Percentiles rank a stretch among this genome's conserved stretches.
Evolutionary conservation across 805 yeast species (phyloP).

Genomic region (Nakazawaea siamensis): DNA sequence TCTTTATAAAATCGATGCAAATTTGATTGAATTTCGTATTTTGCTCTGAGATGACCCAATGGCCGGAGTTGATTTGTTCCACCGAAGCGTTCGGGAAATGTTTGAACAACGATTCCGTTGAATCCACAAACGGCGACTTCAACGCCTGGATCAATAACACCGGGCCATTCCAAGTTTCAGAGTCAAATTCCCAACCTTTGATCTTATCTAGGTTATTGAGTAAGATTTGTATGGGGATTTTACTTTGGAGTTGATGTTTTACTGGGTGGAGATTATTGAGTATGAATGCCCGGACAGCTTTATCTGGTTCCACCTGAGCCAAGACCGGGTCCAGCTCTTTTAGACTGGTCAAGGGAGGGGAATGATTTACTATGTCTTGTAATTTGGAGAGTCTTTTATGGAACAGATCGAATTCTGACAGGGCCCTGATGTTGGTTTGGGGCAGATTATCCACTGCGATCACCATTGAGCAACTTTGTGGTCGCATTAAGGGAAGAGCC

Average conservation of each 20-base stretch:
- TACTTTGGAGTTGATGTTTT: slow-evolving; percentile 22
- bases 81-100: slow-evolving; percentile 62
- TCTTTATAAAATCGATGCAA: slow-evolving; percentile 39
- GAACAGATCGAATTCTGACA: slow-evolving; percentile 21
- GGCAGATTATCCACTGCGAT: slow-evolving; percentile 86
- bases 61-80: slow-evolving; percentile 72
- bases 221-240: slow-evolving; percentile 61
- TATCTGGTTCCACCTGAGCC: slow-evolving; percentile 49
- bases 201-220: slow-evolving; percentile 54
- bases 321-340: slow-evolving; percentile 39
- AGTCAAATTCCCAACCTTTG: slow-evolving; percentile 61
- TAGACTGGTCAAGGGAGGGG: no score
- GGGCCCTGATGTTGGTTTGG: slow-evolving; percentile 15
- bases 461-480: slow-evolving; percentile 44
- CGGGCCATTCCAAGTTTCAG: slow-evolving; percentile 53
- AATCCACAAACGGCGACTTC: slow-evolving; percentile 35
- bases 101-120: slow-evolving; percentile 10
- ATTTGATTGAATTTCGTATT: slow-evolving; percentile 61
- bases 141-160: slow-evolving; percentile 72
- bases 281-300: slow-evolving; percentile 62
- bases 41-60: slow-evolving; percentile 85
- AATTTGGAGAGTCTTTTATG: slow-evolving; percentile 10
- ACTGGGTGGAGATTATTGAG: slow-evolving; percentile 49
- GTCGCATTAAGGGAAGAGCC: slow-evolving; percentile 67
- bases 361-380: neutral